Evolutionary conservation across 1,139 yeast genomes (phyloP).

Genomic region (Kurtzmaniella quercitrusa): DNA sequence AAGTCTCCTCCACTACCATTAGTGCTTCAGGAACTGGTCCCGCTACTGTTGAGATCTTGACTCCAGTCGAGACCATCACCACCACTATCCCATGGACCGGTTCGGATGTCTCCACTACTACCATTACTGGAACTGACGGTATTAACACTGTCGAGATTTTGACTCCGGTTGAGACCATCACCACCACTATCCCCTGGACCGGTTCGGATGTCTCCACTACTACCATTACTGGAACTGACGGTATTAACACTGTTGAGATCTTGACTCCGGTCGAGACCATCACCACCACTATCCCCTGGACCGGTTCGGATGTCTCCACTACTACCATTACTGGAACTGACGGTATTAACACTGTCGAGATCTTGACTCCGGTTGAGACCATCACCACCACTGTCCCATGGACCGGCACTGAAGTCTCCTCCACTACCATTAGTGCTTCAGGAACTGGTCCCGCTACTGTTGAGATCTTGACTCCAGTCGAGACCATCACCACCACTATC

Average conservation of each 20-base stretch:
- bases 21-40: slow-evolving; percentile 1
- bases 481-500: slow-evolving; percentile 6
- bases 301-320: slow-evolving; percentile 1
- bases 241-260: neutral
- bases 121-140: neutral
- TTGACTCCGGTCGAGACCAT: slow-evolving; percentile 4
- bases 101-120: neutral
- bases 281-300: slow-evolving; percentile 7
- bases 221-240: neutral
- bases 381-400: slow-evolving; percentile 4
- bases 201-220: slow-evolving; percentile 2
- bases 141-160: slow-evolving; percentile 10
- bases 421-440: neutral
- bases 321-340: neutral
- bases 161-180: slow-evolving; percentile 8
- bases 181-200: slow-evolving; percentile 12
- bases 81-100: slow-evolving; percentile 8
- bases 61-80: too few species aligned
- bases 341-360: neutral
- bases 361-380: neutral
- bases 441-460: neutral
- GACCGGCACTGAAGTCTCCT: slow-evolving; percentile 1
- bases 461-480: slow-evolving; percentile 8
- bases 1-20: too few species aligned
- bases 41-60: slow-evolving; percentile 7